Percentiles rank a stretch among this genome's conserved stretches.
Evolutionary conservation across 2,329 filamentous ascomycete genomes (phyloP).

Genomic region (Neurospora sp.): DNA sequence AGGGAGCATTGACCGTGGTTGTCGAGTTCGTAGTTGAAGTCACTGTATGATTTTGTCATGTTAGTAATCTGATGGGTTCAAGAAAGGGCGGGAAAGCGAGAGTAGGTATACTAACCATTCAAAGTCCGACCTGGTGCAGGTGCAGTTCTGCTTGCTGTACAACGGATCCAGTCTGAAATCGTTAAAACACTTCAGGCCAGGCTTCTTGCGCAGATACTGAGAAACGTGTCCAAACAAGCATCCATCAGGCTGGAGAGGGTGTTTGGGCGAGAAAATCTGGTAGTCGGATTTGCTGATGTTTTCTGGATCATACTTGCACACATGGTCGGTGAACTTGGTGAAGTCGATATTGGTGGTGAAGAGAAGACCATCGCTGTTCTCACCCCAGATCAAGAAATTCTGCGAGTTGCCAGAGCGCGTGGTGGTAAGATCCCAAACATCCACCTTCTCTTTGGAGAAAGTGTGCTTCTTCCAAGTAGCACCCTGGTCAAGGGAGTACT

Average conservation of each 20-base stretch:
- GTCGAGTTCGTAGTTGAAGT: conserved; percentile 85
- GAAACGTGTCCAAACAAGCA: conserved; percentile 91
- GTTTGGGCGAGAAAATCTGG: conserved; percentile 75
- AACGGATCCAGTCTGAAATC: conserved; percentile 60
- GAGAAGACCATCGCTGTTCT: conserved; percentile 48
- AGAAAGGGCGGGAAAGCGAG: neutral
- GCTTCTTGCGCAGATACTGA: conserved; percentile 83
- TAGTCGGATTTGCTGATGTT: conserved; percentile 56
- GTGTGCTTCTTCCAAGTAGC: conserved; percentile 65
- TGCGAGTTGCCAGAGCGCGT: conserved; percentile 80
- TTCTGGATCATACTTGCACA: conserved; percentile 61
- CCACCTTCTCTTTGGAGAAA: conserved; percentile 63
- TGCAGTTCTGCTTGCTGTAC: conserved; percentile 68
- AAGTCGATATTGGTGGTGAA: conserved; percentile 85
- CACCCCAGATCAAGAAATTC: conserved; percentile 87
- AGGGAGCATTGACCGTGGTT: conserved; percentile 67
- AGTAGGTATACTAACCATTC: conserved; percentile 61
- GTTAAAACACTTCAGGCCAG: conserved; percentile 73
- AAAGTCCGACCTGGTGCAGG: conserved; percentile 75
- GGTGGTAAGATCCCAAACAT: conserved; percentile 74
- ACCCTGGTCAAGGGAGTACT: conserved; percentile 55
- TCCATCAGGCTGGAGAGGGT: conserved; percentile 66
- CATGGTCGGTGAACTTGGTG: conserved; percentile 61
- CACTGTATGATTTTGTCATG: conserved; percentile 38
- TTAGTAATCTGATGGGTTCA: neutral